Base-by-base conservation (phyloP, 2,329 filamentous ascomycete species). In the Trichophyton simii region DNA sequence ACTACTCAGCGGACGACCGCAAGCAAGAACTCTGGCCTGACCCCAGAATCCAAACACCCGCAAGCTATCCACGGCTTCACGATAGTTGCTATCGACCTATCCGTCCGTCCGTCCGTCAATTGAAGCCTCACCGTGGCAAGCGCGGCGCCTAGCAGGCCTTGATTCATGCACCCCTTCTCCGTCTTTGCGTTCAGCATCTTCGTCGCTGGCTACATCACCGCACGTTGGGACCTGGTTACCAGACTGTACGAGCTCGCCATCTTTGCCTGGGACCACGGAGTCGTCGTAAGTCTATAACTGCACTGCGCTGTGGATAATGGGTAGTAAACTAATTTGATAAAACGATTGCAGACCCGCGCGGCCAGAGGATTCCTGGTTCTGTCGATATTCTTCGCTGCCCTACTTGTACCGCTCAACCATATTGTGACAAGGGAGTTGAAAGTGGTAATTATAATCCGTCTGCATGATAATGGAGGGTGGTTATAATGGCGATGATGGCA, bases 161-260 rank as follows among this genome's bases (percentile, higher is more conserved):
- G 65, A 76, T 78, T 77, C 69, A 97, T 97, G 92, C 91, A 96
- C 90, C 90, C 91, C 72, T 96, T 97, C 80, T 97, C 92, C 66
- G 81, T 92, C 75, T 84, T 96, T 76, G 95, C 91, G 72, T 86
- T 96, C 79, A 91, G 88, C 79, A 96, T 99, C 80, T 99, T 99
- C 81, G 88, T 97, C 82, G 92, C 94, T 79, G 94, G 94, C 77
- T 99, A 99, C 82, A 97, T 92, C 76, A 99, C 94, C 78, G 94
- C 94, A 73, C 88, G 94, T 81, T 99, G 94, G 91, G 94, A 97
- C 78, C 86, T 99, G 65, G 91, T 96, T 68, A 96, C 92, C 69
- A 87, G 91, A 71, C 83, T 97, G 70, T 96, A 96, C 87, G 92
- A 99, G 78, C 85, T 99, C 70, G 88, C 90, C 68, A 88, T 96